phyloP scores from a whole-genome alignment of 495 filamentous ascomycete genomes.

The Hypoxylon lenormandii region DNA sequence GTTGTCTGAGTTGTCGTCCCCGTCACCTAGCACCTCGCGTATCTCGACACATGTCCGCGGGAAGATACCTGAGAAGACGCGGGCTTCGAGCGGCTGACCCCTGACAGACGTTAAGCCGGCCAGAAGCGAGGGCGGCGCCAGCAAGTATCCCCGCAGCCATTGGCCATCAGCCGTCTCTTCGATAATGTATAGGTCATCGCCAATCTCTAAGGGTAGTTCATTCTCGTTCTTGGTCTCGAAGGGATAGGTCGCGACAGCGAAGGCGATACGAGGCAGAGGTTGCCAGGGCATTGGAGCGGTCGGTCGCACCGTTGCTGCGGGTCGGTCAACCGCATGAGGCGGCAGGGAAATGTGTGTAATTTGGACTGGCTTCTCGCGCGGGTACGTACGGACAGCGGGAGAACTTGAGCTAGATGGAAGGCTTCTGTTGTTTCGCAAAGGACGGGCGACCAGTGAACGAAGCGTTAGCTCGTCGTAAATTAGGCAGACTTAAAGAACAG shows the following conservation, averaged over 20 bases:
- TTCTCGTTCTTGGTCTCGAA: conserved; percentile 86
- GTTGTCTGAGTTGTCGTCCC: conserved; percentile 61
- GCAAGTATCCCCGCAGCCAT: conserved; percentile 95
- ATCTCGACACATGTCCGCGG: conserved; percentile 89
- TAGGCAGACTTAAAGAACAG: conserved; percentile 12
- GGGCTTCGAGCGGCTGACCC: conserved; percentile 91
- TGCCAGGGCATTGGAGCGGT: conserved; percentile 85
- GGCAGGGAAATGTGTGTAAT: conserved; percentile 24
- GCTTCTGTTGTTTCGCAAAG: conserved; percentile 21
- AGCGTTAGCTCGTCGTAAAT: conserved; percentile 14
- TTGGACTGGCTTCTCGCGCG: conserved; percentile 32
- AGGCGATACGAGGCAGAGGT: conserved; percentile 95
- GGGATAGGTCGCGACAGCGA: conserved; percentile 93
- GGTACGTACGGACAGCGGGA: conserved; percentile 31
- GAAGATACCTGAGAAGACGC: conserved; percentile 97
- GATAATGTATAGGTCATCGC: conserved; percentile 98
- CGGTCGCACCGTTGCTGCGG: conserved; percentile 49
- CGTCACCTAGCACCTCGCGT: conserved; percentile 77
- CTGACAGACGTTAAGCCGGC: conserved; percentile 91
- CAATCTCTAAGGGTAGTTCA: conserved; percentile 95
- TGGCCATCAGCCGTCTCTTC: conserved; percentile 86
- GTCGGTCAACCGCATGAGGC: conserved; percentile 53
- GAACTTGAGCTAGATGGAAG: conserved; percentile 3
- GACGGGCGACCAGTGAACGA: conserved; percentile 8
- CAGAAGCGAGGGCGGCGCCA: conserved; percentile 91